phyloP scores from a whole-genome alignment of 2,329 filamentous ascomycete genomes.

The Aurifilum marmelostoma region DNA sequence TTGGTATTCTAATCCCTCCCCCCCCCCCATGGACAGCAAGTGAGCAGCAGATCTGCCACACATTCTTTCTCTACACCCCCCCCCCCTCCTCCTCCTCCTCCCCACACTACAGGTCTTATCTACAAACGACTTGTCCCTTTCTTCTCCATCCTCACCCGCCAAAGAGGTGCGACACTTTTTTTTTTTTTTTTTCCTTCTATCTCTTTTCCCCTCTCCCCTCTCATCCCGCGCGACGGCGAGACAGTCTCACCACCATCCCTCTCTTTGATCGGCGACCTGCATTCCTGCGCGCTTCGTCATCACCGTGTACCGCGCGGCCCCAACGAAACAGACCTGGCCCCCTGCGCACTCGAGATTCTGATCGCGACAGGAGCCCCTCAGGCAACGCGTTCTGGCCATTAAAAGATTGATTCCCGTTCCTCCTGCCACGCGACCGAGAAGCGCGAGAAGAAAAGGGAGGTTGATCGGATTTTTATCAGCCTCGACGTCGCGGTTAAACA shows the following conservation, averaged over 20 bases:
- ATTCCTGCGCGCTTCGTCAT: constrained; percentile 17
- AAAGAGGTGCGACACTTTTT: constrained; percentile 5
- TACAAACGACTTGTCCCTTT: constrained; percentile 14
- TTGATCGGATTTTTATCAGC: background rate
- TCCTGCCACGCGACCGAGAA: background rate
- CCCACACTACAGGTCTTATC: constrained; percentile 12
- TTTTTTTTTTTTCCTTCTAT: background rate
- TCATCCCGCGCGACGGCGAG: constrained; percentile 12
- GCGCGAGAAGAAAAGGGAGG: background rate
- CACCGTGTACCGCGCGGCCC: constrained; percentile 19
- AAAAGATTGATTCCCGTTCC: background rate
- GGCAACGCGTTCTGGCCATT: constrained; percentile 22
- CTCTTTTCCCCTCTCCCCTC: too few relatives aligned
- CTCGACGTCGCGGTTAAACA: constrained; percentile 8
- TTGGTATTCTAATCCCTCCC: constrained; percentile 16
- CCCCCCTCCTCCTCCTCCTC: constrained; percentile 8
- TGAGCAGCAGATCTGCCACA: constrained; percentile 21
- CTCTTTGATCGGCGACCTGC: constrained; percentile 15
- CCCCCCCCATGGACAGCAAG: constrained; percentile 8
- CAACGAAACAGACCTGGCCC: constrained; percentile 1
- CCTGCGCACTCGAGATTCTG: constrained; percentile 19
- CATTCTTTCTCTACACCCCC: constrained; percentile 22
- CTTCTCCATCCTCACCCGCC: constrained; percentile 5
- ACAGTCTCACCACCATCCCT: constrained; percentile 10
- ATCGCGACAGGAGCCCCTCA: constrained; percentile 6